A percentile compares a stretch with the other conserved stretches of the same genome.
These are phyloP conservation scores for Penicillium sp. DNA, from an alignment of 2,329 filamentous ascomycete species.

Conservation along the genomic window DNA sequence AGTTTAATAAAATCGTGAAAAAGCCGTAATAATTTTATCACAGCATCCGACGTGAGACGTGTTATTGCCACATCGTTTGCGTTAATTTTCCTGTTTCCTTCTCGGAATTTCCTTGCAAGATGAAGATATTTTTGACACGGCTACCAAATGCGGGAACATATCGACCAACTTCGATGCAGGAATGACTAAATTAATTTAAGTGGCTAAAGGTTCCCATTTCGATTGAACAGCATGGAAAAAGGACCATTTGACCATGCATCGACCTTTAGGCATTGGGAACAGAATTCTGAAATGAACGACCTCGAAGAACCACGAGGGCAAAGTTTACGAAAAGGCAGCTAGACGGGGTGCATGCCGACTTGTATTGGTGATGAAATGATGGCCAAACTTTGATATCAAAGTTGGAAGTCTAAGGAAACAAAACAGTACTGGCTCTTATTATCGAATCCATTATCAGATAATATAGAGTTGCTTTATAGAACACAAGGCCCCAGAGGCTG, in stretches of 20 bases:
- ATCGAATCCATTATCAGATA: no score
- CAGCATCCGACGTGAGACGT: constrained; percentile 39
- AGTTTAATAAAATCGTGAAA: no score
- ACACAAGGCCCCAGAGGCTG: no score
- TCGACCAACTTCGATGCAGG: constrained; percentile 38
- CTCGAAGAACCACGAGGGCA: no score
- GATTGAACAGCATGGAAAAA: constrained; percentile 46
- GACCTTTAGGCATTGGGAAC: constrained; percentile 45
- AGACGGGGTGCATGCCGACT: no score
- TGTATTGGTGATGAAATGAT: not conserved
- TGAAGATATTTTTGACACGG: constrained; percentile 44
- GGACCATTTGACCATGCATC: constrained; percentile 41
- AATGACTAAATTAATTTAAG: constrained; percentile 28
- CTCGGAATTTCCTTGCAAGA: constrained; percentile 49
- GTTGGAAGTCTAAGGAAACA: no score
- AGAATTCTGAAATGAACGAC: constrained; percentile 36
- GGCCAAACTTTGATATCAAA: no score
- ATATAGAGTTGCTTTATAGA: no score
- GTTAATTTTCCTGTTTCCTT: constrained; percentile 55
- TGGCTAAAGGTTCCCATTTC: constrained; percentile 36
- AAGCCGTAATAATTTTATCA: no score
- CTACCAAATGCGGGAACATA: constrained; percentile 40
- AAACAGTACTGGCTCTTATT: no score
- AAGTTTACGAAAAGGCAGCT: no score
- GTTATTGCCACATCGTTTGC: constrained; percentile 52